A percentile compares a stretch with the other conserved stretches of the same genome.
Evolutionary conservation across 2,329 filamentous ascomycete genomes (phyloP).

Genomic region (Diaporthe destruens): DNA sequence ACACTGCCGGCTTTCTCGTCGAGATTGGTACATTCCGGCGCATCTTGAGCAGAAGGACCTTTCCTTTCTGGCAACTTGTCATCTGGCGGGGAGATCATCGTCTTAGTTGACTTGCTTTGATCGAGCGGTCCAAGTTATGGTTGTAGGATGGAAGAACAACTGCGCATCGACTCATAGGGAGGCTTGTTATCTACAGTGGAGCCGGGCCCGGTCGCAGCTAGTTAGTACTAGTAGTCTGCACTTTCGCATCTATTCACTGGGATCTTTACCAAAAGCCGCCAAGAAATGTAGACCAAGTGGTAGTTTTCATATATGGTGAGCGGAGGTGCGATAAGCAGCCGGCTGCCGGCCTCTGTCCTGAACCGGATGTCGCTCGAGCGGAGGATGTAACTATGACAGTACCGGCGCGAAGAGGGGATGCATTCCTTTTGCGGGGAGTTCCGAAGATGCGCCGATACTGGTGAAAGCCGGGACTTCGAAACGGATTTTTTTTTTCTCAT

Average conservation of each 20-base stretch:
- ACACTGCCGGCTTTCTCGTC: conserved; percentile 43
- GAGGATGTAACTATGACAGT: conserved; percentile 11
- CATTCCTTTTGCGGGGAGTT: conserved; percentile 2
- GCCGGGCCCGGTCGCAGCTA: too few relatives aligned
- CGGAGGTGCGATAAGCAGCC: conserved; percentile 18
- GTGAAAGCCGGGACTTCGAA: not conserved
- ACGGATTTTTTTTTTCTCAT: not conserved
- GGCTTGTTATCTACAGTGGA: not conserved
- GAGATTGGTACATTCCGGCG: not conserved
- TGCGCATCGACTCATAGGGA: not conserved
- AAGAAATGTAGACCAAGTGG: not conserved
- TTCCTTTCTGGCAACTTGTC: not conserved
- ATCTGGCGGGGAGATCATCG: conserved; percentile 5
- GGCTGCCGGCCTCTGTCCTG: conserved; percentile 19
- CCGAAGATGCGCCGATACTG: conserved; percentile 4
- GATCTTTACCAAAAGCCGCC: not conserved
- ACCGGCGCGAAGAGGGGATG: not conserved
- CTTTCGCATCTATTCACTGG: not conserved
- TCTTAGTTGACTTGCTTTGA: not conserved
- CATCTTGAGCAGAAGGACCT: not conserved
- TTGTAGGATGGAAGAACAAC: not conserved
- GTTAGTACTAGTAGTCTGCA: too few relatives aligned
- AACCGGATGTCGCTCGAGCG: not conserved
- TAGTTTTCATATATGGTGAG: not conserved
- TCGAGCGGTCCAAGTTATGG: not conserved